Percentiles rank a stretch among this genome's conserved stretches.
These are phyloP conservation scores for Rhynchosporium secalis DNA, from an alignment of 2,329 filamentous ascomycete genomes.

Conservation along the genomic window DNA sequence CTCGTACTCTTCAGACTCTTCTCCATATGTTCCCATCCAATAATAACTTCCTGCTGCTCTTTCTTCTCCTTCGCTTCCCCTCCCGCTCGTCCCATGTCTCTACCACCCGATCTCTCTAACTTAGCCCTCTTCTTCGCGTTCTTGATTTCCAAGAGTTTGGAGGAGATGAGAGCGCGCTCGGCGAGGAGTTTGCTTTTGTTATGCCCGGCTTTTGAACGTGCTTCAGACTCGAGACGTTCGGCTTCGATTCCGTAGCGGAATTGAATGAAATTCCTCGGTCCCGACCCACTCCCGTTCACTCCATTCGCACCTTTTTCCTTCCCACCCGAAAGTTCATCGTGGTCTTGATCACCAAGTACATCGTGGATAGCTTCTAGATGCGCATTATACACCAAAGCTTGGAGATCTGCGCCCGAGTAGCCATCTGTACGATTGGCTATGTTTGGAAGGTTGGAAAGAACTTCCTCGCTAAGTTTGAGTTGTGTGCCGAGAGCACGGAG, in stretches of 20 bases:
- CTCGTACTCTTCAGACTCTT: constrained; percentile 75
- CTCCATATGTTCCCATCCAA: constrained; percentile 80
- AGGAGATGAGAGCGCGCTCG: constrained; percentile 74
- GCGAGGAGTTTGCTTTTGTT: constrained; percentile 60
- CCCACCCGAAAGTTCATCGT: constrained; percentile 38
- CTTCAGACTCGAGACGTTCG: constrained; percentile 46
- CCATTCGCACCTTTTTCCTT: constrained; percentile 38
- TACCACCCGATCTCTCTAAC: constrained; percentile 29
- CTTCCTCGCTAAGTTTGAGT: constrained; percentile 68
- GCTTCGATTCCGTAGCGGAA: constrained; percentile 75
- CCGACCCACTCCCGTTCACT: constrained; percentile 30
- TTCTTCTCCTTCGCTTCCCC: constrained; percentile 43
- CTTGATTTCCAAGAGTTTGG: constrained; percentile 82
- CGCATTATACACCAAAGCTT: constrained; percentile 93
- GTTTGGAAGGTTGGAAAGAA: constrained; percentile 60
- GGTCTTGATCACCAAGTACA: constrained; percentile 67
- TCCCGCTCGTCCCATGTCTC: constrained; percentile 26
- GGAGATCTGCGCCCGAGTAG: constrained; percentile 90
- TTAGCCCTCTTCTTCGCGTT: constrained; percentile 54
- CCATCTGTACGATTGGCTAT: constrained; percentile 81
- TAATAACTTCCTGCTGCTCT: constrained; percentile 68
- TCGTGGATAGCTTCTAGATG: constrained; percentile 97
- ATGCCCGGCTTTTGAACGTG: constrained; percentile 45
- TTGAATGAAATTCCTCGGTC: constrained; percentile 66
- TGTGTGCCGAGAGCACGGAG: constrained; percentile 80